Percentiles rank a stretch among this genome's conserved stretches.
These are phyloP conservation scores for Rhododendron molle DNA, from an alignment of 148 eudicot species.

Conservation along the genomic window DNA sequence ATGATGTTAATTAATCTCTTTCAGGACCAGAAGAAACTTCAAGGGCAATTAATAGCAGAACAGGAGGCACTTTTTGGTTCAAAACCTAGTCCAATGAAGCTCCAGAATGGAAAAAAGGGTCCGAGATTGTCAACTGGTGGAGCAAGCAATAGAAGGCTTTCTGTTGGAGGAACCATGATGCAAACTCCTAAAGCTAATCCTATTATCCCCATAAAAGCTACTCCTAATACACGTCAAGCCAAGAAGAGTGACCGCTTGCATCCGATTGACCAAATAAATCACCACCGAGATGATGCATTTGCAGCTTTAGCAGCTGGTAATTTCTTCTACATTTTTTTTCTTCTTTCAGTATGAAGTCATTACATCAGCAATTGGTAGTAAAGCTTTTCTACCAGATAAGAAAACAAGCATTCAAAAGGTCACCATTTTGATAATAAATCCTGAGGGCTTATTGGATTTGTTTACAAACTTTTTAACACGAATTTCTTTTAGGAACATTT, in stretches of 20 bases:
- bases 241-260: slow-evolving; percentile 43
- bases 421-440: neutral
- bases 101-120: slow-evolving; percentile 57
- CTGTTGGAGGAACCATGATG: slow-evolving; percentile 49
- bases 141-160: slow-evolving; percentile 49
- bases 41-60: slow-evolving; percentile 74
- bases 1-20: slow-evolving; percentile 5
- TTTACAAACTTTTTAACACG: neutral
- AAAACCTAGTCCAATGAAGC: slow-evolving; percentile 84
- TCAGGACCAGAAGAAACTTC: slow-evolving; percentile 95
- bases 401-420: neutral
- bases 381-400: neutral
- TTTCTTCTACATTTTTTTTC: neutral
- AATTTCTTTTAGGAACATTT: neutral
- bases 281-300: slow-evolving; percentile 37
- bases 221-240: slow-evolving; percentile 56
- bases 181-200: slow-evolving; percentile 60
- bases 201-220: slow-evolving; percentile 48
- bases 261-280: slow-evolving; percentile 25
- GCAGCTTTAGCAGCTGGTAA: slow-evolving; percentile 61
- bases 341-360: neutral
- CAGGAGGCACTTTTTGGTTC: slow-evolving; percentile 86
- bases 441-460: neutral
- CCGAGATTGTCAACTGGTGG: slow-evolving; percentile 61
- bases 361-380: neutral